These are phyloP conservation scores for Pulicaria dysenterica DNA, from an alignment of 129 eudicot species.

Conservation along the genomic window DNA sequence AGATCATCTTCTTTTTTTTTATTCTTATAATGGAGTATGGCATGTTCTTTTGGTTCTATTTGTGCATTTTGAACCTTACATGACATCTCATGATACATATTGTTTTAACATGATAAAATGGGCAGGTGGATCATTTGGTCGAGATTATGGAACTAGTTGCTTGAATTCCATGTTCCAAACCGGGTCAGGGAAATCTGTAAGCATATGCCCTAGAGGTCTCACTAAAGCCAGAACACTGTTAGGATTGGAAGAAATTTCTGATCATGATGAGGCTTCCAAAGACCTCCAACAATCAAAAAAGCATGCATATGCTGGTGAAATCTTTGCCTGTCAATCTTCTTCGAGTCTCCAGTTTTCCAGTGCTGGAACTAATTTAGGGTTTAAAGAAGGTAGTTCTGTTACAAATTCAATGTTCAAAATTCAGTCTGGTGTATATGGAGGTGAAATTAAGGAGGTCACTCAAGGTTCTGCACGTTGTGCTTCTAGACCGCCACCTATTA, in stretches of 20 bases:
- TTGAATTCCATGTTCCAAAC: conserved; percentile 60
- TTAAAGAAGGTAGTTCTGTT: conserved; percentile 32
- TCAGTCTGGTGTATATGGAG: conserved; percentile 34
- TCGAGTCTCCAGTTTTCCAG: conserved; percentile 16
- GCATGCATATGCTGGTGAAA: conserved; percentile 34
- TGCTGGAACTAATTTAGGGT: conserved; percentile 25
- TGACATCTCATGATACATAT: conserved; percentile 1
- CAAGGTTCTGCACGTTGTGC: conserved; percentile 36
- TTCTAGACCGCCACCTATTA: conserved; percentile 61
- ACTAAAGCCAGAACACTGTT: conserved; percentile 68
- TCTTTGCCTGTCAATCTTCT: conserved; percentile 24
- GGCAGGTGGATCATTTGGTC: conserved; percentile 45
- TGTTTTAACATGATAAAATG: conserved; percentile 6
- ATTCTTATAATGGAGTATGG: conserved; percentile 17
- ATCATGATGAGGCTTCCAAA: conserved; percentile 35
- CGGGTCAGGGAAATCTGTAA: conserved; percentile 83
- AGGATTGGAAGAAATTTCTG: conserved; percentile 53
- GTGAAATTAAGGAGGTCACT: conserved; percentile 37
- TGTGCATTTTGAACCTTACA: conserved; percentile 19
- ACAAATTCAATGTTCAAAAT: conserved; percentile 31
- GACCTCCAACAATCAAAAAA: conserved; percentile 34
- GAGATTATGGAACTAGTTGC: conserved; percentile 39
- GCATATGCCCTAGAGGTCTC: conserved; percentile 67
- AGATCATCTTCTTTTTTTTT: not conserved
- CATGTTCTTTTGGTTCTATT: not conserved